A percentile compares a stretch with the other conserved stretches of the same genome.
Evolutionary conservation across 73 alveolate species (phyloP).

Genomic region (Effrenium voratum): DNA sequence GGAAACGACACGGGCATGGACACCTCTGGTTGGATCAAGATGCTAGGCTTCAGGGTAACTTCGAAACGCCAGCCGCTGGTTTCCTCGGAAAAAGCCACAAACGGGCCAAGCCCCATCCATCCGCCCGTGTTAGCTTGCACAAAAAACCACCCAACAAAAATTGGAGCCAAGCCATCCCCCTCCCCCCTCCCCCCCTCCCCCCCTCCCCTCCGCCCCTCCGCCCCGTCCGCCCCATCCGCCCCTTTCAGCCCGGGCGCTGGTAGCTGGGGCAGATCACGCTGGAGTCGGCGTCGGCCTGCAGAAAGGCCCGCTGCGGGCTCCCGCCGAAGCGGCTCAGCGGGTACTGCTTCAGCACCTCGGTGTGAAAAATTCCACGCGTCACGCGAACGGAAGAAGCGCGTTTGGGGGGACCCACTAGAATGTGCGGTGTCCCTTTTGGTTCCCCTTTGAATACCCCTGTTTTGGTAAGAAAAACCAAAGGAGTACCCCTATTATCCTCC

Average conservation of each 20-base stretch:
- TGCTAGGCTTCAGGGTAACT: not conserved
- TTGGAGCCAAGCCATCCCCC: not conserved
- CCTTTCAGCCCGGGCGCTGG: not conserved
- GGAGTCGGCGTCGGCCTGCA: slow-evolving; percentile 82
- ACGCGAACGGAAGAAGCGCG: too few relatives aligned
- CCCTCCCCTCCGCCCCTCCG: not conserved
- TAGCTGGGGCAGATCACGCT: slow-evolving; percentile 83
- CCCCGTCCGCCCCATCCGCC: not conserved
- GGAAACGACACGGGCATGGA: too few relatives aligned
- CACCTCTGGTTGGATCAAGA: not conserved
- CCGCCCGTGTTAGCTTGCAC: not conserved
- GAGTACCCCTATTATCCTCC: too few relatives aligned
- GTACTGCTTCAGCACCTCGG: slow-evolving; percentile 69
- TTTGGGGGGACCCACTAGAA: too few relatives aligned
- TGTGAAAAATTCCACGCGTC: too few relatives aligned
- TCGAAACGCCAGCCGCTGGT: too few relatives aligned
- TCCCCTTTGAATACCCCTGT: too few relatives aligned
- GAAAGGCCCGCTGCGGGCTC: slow-evolving; percentile 88
- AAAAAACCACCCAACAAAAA: not conserved
- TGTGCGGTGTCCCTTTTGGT: too few relatives aligned
- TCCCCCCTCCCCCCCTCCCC: not conserved
- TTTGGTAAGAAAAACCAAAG: too few relatives aligned
- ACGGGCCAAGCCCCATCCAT: not conserved
- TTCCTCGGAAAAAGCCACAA: too few relatives aligned
- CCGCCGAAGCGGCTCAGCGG: slow-evolving; percentile 64